These are phyloP conservation scores for Eucalyptus tenuipes DNA, from an alignment of 345 rosid genomes.

Conservation along the genomic window DNA sequence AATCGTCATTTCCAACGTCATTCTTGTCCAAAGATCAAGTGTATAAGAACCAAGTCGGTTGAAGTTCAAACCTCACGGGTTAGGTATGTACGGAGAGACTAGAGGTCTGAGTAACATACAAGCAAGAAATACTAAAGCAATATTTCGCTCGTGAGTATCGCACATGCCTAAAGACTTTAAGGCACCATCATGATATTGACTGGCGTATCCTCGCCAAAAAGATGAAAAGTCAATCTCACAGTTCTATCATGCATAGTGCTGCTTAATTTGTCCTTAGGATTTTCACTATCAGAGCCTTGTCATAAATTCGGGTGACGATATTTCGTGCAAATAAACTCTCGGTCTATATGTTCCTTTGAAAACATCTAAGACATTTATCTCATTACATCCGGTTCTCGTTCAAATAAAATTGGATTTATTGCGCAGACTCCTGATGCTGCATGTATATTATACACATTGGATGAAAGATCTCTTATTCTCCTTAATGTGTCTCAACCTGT, in stretches of 20 bases:
- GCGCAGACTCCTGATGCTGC: rapidly evolving
- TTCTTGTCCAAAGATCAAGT: not conserved
- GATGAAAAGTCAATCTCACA: not conserved
- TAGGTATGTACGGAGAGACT: not conserved
- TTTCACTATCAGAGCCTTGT: not conserved
- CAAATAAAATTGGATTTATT: not conserved
- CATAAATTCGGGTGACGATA: not conserved
- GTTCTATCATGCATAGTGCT: not conserved
- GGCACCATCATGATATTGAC: not conserved
- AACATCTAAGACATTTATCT: not conserved
- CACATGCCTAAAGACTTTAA: not conserved
- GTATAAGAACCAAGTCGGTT: not conserved
- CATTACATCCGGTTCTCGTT: rapidly evolving
- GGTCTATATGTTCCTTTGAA: not conserved
- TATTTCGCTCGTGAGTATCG: not conserved
- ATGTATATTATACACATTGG: not conserved
- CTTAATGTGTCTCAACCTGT: not conserved
- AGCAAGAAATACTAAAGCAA: not conserved
- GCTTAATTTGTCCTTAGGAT: not conserved
- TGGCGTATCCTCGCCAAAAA: not conserved
- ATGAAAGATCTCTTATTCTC: not conserved
- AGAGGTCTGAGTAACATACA: not conserved
- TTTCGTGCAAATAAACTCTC: not conserved
- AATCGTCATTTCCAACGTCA: not conserved
- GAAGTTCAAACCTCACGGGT: not conserved